A percentile compares a stretch with the other conserved stretches of the same genome.
These are phyloP conservation scores for Phytophthora fragariaefolia DNA, from an alignment of 352 stramenopile species.

Conservation along the genomic window DNA sequence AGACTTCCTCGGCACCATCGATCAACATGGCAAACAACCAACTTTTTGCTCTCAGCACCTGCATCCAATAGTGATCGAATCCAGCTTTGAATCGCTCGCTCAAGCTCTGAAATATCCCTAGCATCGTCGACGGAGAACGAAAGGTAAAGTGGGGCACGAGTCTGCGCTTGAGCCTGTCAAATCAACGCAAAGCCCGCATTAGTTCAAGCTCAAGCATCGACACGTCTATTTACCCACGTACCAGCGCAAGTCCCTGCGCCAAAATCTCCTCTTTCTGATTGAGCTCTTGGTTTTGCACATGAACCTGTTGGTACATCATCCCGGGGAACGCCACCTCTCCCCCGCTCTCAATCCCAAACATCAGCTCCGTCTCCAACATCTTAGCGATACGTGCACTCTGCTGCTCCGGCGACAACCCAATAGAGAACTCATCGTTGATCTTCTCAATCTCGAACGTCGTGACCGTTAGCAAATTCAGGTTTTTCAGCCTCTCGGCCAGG, in stretches of 20 bases:
- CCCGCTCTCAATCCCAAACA: slow-evolving; percentile 58
- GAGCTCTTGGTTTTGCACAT: slow-evolving; percentile 18
- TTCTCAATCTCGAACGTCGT: slow-evolving; percentile 57
- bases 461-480: slow-evolving; percentile 56
- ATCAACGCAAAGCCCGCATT: slow-evolving; percentile 5
- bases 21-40: slow-evolving; percentile 79
- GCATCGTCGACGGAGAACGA: slow-evolving; percentile 55
- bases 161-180: slow-evolving; percentile 57
- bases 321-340: slow-evolving; percentile 40
- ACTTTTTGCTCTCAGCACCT: slow-evolving; percentile 47
- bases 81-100: slow-evolving; percentile 43
- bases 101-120: background rate
- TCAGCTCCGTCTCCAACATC: slow-evolving; percentile 64
- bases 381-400: slow-evolving; percentile 63
- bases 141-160: slow-evolving; percentile 65
- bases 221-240: slow-evolving; percentile 5
- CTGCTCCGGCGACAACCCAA: slow-evolving; percentile 29
- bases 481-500: slow-evolving; percentile 45
- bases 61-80: slow-evolving; percentile 40
- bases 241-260: slow-evolving; percentile 41
- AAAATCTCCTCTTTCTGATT: slow-evolving; percentile 40
- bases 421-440: slow-evolving; percentile 16
- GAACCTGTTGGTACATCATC: slow-evolving; percentile 76
- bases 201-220: background rate
- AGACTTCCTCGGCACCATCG: slow-evolving; percentile 51